A percentile compares a stretch with the other conserved stretches of the same genome.
Conservation (phyloP, 2,329 filamentous ascomycete genomes). For the Sordariomycetes sp. region DNA sequence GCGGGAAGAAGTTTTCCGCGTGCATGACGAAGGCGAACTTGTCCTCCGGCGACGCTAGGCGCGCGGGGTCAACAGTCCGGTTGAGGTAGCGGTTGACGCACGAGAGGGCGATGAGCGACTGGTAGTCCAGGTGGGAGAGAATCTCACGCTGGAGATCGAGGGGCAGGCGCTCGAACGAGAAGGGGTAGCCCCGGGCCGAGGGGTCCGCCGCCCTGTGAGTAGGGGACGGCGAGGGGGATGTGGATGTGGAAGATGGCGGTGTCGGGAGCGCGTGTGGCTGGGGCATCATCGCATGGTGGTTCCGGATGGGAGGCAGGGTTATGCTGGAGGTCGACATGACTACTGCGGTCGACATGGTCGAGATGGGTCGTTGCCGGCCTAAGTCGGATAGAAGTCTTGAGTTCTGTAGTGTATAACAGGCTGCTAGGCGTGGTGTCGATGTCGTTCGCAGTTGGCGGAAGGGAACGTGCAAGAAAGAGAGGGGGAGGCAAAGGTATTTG, state of each 20-base stretch:
- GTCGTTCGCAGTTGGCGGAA: background rate
- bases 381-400: background rate
- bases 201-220: background rate
- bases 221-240: background rate
- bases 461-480: background rate
- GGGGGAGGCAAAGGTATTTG: background rate
- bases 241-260: background rate
- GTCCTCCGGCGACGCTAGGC: conserved; percentile 19
- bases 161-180: conserved; percentile 19
- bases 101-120: conserved; percentile 24
- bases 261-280: background rate
- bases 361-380: background rate
- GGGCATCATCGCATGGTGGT: background rate
- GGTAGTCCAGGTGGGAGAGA: conserved; percentile 22
- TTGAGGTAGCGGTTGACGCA: conserved; percentile 21
- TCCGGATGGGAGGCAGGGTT: background rate
- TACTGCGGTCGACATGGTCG: background rate
- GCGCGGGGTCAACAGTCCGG: conserved; percentile 16
- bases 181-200: background rate
- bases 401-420: background rate
- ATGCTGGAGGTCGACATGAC: background rate
- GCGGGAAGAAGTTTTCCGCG: conserved; percentile 24
- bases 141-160: conserved; percentile 18
- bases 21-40: conserved; percentile 26
- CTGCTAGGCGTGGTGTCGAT: background rate